Percentiles rank a stretch among this genome's conserved stretches.
phyloP scores from a whole-genome alignment of 495 filamentous ascomycete genomes.

The Entonaema liquescens region DNA sequence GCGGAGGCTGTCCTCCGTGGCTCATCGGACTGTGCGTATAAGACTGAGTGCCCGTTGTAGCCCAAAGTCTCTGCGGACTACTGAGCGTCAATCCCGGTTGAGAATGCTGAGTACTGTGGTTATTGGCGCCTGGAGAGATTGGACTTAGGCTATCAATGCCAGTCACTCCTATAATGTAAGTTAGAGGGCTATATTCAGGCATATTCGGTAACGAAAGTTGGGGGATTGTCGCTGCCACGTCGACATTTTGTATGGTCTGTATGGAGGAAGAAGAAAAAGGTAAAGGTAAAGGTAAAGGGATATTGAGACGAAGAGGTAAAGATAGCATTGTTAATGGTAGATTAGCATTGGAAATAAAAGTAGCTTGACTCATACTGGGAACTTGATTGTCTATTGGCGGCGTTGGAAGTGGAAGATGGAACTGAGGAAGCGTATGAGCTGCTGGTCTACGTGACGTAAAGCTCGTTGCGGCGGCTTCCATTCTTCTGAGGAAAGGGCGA shows the following conservation, averaged over 20 bases:
- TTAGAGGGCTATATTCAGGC: slow-evolving; percentile 54
- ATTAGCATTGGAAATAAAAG: slow-evolving; percentile 13
- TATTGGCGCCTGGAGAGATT: slow-evolving; percentile 65
- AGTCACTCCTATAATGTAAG: slow-evolving; percentile 49
- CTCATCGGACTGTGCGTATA: slow-evolving; percentile 57
- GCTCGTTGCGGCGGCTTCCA: slow-evolving; percentile 44
- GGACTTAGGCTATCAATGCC: slow-evolving; percentile 71
- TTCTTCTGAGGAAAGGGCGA: slow-evolving; percentile 27
- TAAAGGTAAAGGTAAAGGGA: too few species aligned
- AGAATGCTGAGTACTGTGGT: slow-evolving; percentile 60
- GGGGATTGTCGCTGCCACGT: not conserved
- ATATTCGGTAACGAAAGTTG: not conserved
- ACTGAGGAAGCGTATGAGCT: slow-evolving; percentile 43
- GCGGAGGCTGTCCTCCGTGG: slow-evolving; percentile 46
- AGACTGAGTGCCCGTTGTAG: slow-evolving; percentile 62
- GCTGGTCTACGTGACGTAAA: slow-evolving; percentile 46
- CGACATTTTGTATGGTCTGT: not conserved
- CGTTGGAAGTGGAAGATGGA: slow-evolving; percentile 42
- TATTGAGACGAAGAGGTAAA: not conserved
- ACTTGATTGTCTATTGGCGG: slow-evolving; percentile 40
- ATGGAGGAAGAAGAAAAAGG: not conserved
- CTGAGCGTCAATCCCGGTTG: slow-evolving; percentile 56
- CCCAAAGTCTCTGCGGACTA: slow-evolving; percentile 60
- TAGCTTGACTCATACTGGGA: slow-evolving; percentile 40
- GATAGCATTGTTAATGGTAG: not conserved